Conservation (phyloP, 352 stramenopile species). For the Phytophthora cactorum region DNA sequence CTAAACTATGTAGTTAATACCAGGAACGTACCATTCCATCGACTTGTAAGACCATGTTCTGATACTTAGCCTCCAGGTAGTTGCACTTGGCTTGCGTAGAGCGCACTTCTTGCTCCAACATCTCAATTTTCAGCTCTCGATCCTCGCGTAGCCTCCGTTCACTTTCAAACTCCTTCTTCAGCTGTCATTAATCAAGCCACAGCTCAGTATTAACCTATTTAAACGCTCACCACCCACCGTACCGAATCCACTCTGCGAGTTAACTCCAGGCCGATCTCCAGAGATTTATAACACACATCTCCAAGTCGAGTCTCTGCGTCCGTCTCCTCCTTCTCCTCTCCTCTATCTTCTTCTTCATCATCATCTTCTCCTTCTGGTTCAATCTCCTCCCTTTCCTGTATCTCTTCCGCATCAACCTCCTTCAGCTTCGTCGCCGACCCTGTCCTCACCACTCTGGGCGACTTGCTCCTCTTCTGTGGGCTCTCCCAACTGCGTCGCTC, state of each 20-base stretch:
- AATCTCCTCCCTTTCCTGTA: not conserved
- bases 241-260: conserved; percentile 44
- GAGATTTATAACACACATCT: conserved; percentile 50
- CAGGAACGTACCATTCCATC: conserved; percentile 41
- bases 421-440: conserved; percentile 1
- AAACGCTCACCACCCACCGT: not conserved
- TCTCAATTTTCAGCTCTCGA: conserved; percentile 45
- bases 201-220: not conserved
- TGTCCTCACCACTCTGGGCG: conserved; percentile 2
- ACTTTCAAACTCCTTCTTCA: conserved; percentile 36
- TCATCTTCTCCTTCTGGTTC: conserved; percentile 10
- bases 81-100: conserved; percentile 49
- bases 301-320: conserved; percentile 30
- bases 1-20: not conserved
- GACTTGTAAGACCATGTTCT: conserved; percentile 38
- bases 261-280: conserved; percentile 40
- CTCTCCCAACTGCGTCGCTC: conserved; percentile 24
- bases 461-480: conserved; percentile 14
- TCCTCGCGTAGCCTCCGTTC: conserved; percentile 39
- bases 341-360: conserved; percentile 1
- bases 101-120: conserved; percentile 48
- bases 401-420: conserved; percentile 7
- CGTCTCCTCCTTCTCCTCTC: not conserved
- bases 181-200: conserved; percentile 12
- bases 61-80: conserved; percentile 50